A percentile compares a stretch with the other conserved stretches of the same genome.
These are phyloP conservation scores for Gremmenia infestans DNA, from an alignment of 2,329 filamentous ascomycete species.

Conservation along the genomic window DNA sequence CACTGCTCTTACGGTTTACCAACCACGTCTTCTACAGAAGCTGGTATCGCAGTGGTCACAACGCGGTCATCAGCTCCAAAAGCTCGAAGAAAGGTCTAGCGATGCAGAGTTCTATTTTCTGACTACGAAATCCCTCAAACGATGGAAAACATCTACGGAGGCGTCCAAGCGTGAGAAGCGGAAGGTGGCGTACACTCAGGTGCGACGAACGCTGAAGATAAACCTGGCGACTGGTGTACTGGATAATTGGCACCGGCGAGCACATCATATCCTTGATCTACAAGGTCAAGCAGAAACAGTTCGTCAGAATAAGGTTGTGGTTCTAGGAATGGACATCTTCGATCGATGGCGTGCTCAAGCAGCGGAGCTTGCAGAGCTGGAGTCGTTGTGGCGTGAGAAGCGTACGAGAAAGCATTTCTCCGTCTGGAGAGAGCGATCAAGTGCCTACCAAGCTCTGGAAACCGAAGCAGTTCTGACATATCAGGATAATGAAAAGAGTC, in stretches of 20 bases:
- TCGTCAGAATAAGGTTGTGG: constrained; percentile 21
- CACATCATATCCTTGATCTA: constrained; percentile 22
- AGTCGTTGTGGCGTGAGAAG: constrained; percentile 20
- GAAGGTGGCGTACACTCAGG: constrained; percentile 27
- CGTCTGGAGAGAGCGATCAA: constrained; percentile 24
- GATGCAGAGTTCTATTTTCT: constrained; percentile 30
- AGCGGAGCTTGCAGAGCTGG: constrained; percentile 26
- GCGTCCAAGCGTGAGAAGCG: constrained; percentile 27
- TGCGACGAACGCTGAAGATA: constrained; percentile 28
- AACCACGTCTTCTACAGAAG: constrained; percentile 17
- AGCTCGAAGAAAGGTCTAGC: constrained; percentile 21
- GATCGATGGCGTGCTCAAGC: constrained; percentile 28
- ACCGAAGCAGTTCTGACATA: constrained; percentile 26
- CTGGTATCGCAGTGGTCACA: constrained; percentile 20
- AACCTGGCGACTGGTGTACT: constrained; percentile 25
- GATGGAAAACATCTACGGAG: constrained; percentile 28
- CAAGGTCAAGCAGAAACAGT: constrained; percentile 26
- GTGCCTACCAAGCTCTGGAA: constrained; percentile 21
- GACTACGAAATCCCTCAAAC: constrained; percentile 24
- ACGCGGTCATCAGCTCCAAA: constrained; percentile 17
- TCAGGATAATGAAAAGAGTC: constrained; percentile 24
- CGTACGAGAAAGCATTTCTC: constrained; percentile 23
- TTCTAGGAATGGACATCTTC: constrained; percentile 28
- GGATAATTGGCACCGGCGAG: constrained; percentile 22
- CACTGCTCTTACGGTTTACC: constrained; percentile 18